phyloP scores from a whole-genome alignment of 768 basidiomycete genomes.

The Tricholoma sp. region DNA sequence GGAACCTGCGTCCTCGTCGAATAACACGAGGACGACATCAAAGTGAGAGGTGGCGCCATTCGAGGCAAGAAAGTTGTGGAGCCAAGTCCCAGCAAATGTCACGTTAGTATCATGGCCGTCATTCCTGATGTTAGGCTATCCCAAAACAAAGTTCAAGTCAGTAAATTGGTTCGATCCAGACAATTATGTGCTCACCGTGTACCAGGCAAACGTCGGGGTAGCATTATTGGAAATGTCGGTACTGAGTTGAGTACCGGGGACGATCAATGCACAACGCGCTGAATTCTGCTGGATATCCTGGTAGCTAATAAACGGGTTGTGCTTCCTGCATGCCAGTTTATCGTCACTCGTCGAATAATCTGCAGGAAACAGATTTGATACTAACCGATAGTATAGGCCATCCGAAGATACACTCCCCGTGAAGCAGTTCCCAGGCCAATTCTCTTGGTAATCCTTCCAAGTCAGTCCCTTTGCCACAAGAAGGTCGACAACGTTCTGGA shows the following conservation, averaged over 20 bases:
- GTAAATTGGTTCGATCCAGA: no score
- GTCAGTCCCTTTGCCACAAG: no score
- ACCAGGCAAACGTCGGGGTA: neutral
- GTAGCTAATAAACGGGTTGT: neutral
- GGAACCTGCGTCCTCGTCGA: neutral
- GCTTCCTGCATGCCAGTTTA: neutral
- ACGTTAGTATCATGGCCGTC: conserved; percentile 6
- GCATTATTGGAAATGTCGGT: neutral
- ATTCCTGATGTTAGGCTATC: conserved; percentile 4
- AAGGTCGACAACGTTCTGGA: no score
- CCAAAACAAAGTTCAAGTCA: no score
- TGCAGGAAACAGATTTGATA: neutral
- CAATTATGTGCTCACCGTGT: no score
- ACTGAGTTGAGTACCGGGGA: neutral
- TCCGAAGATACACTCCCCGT: neutral
- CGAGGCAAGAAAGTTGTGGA: neutral
- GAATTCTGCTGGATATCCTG: neutral
- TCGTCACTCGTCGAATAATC: neutral
- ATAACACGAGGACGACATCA: conserved; percentile 2
- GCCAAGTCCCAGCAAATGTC: conserved; percentile 6
- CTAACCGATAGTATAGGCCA: neutral
- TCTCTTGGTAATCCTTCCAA: no score
- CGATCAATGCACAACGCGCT: neutral
- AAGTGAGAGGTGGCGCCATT: neutral
- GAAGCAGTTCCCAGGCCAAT: no score